phyloP scores from a whole-genome alignment of 2,329 filamentous ascomycete genomes.

The Cladobotryum protrusum region DNA sequence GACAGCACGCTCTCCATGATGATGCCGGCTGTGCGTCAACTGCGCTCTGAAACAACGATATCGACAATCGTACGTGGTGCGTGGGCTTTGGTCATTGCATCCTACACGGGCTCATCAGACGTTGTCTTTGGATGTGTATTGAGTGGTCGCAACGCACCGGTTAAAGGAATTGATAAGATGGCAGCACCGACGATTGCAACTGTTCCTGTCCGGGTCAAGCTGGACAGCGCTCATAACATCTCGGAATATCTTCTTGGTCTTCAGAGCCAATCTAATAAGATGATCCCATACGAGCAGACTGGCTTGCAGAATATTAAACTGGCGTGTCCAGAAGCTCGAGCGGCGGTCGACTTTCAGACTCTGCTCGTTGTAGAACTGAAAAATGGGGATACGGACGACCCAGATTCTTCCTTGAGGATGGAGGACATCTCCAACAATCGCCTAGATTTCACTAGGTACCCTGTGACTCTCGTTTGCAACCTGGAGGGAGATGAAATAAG shows the following conservation, averaged over 20 bases:
- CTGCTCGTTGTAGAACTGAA: not conserved
- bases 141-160: not conserved
- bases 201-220: not conserved
- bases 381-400: too few species aligned
- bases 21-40: not conserved
- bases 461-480: not conserved
- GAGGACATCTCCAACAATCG: too few species aligned
- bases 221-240: slow-evolving; percentile 1
- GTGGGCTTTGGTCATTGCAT: not conserved
- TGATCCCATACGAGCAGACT: slow-evolving; percentile 6
- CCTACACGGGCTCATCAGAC: slow-evolving; percentile 1
- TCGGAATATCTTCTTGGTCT: slow-evolving; percentile 6
- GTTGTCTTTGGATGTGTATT: slow-evolving; percentile 1
- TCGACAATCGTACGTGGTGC: not conserved
- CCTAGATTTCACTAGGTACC: not conserved
- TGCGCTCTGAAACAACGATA: not conserved
- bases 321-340: not conserved
- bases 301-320: too few species aligned
- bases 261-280: slow-evolving; percentile 11
- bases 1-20: too few species aligned
- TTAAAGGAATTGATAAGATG: not conserved
- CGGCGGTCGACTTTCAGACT: not conserved
- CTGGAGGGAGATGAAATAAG: not conserved
- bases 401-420: too few species aligned
- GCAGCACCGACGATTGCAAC: not conserved